Evolutionary conservation across 805 yeast species (phyloP), one percentile per base, ranked within the genome.

Genomic region (Lipomyces lipofer): DNA sequence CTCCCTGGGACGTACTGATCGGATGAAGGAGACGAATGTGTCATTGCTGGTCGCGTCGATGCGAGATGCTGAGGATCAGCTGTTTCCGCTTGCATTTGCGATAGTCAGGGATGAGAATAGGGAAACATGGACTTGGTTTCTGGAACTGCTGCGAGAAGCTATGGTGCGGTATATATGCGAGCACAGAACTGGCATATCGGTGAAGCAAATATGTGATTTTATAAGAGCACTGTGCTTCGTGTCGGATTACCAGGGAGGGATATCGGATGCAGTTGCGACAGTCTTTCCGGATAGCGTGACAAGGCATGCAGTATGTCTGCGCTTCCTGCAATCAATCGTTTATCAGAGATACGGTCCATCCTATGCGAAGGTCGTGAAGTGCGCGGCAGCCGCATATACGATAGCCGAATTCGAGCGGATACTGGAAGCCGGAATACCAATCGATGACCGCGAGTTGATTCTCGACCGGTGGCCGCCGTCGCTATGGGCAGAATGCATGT

Each of bases 51-150:
- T 43, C 2, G 58, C 58, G 5, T 30, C 49, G 19, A 42, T 51
- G 28, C 53, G 58, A 13, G 58, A 54, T 29, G 58, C 51, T 9
- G 51, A 54, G 24, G 47, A 50, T 36, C 33, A 50, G 13, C 36
- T 17, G 32, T 4, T 54, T 21, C 51, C 52, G 24, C 28, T 54
- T 3, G 54, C 54, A 3, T 49, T 45, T 17, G 58, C 51, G 15
- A n/a, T 54, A 27, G 35, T 50, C 39, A 40, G 32, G 39, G 19
- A 21, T 7, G 21, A 43, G 4, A 5, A 19, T 36, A 27, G 27
- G 2, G 48, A 21, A 10, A 21, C 47, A 13, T 54, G 58, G 58
- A 27, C 42, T 5, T 54, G 59, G 59, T 54, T 54, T 36, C 46
- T 54, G 19, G 13, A 40, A 4, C 13, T 22, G 35, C 6, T 46